Percentiles rank a stretch among this genome's conserved stretches.
phyloP scores from a whole-genome alignment of 2,329 filamentous ascomycete species.

The Fusarium praegraminearum region DNA sequence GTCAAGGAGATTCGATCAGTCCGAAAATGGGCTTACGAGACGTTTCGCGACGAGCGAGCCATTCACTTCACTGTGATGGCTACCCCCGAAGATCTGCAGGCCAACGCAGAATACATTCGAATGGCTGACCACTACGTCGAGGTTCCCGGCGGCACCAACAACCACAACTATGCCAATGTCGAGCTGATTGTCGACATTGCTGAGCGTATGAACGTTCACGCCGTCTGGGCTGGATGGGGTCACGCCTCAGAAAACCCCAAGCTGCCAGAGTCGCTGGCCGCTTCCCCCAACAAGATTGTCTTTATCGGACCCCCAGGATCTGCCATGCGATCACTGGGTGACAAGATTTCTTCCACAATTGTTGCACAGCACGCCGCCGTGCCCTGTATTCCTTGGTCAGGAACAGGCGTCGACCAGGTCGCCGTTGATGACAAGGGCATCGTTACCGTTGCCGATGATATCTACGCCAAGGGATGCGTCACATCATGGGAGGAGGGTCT shows the following conservation, averaged over 20 bases:
- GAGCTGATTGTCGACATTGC: slow-evolving; percentile 99
- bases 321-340: slow-evolving; percentile 97
- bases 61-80: slow-evolving; percentile 99
- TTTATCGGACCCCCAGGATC: slow-evolving; percentile 98
- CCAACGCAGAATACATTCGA: slow-evolving; percentile 98
- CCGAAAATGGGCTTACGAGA: slow-evolving; percentile 99
- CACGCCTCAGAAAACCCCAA: slow-evolving; percentile 99
- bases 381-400: slow-evolving; percentile 99
- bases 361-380: slow-evolving; percentile 97
- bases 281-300: slow-evolving; percentile 97
- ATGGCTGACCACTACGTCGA: slow-evolving; percentile 99
- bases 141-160: slow-evolving; percentile 98
- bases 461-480: slow-evolving; percentile 93
- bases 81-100: slow-evolving; percentile 95
- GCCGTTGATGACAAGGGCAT: slow-evolving; percentile 83
- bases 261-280: slow-evolving; percentile 93
- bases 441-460: slow-evolving; percentile 87
- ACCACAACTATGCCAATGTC: slow-evolving; percentile 99
- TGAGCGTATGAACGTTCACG: slow-evolving; percentile 98
- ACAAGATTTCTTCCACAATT: slow-evolving; percentile 99
- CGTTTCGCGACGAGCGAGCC: slow-evolving; percentile 96
- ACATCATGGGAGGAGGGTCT: slow-evolving; percentile 91
- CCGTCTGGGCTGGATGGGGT: slow-evolving; percentile 99
- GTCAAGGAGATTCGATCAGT: slow-evolving; percentile 99
- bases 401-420: slow-evolving; percentile 88